Base-by-base conservation (phyloP, 2,329 filamentous ascomycete genomes). In the Colletotrichum noveboracense region DNA sequence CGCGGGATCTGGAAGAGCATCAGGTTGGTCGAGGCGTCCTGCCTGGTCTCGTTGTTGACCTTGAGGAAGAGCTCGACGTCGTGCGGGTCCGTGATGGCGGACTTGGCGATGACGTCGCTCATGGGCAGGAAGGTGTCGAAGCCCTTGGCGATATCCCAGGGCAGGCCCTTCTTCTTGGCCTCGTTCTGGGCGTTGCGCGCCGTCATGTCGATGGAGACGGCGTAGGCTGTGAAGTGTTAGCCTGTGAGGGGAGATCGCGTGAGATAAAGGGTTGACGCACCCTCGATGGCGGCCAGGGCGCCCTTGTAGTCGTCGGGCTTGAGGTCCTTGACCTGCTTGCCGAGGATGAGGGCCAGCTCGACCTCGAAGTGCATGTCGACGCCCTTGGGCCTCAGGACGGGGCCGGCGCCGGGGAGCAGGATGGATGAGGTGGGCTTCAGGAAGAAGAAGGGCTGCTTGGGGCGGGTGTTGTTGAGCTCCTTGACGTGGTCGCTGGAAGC, bases 361-460 rank as follows among this genome's bases (percentile, higher is more conserved):
- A 99, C 94, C 87, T 99, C 97, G 87, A 96, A 98, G 87, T 98
- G 96, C 82, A 98, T 89, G 80, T 93, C 94, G 55, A 97, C 93
- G 78, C 96, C 96, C 80, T 89, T 91, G 58, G 97, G 97, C 60
- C 94, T 92, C 79, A 98, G 90, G 64, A 98, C 92, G 5, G 96
- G 93, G 1, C 96, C 96, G 72, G 92, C 91, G 32, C 92, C 91
- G 0, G 95, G 95, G 26, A 94, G 89, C 6, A 98, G 91, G 80
- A 99, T 95, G 5, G 96, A 95, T 55, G 94, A 95, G 1, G 96
- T 88, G 3, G 97, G 97, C 90, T 99, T 99, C 80, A 98, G 91
- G 90, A 99, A 99, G 93, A 98, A 99, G 88, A 99, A 98, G 30
- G 97, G 97, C 86, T 98, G 96, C 85, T 97, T 97, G 66, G 97